These are phyloP conservation scores for Phytophthora crassamura DNA, from an alignment of 352 stramenopile species.

Conservation along the genomic window DNA sequence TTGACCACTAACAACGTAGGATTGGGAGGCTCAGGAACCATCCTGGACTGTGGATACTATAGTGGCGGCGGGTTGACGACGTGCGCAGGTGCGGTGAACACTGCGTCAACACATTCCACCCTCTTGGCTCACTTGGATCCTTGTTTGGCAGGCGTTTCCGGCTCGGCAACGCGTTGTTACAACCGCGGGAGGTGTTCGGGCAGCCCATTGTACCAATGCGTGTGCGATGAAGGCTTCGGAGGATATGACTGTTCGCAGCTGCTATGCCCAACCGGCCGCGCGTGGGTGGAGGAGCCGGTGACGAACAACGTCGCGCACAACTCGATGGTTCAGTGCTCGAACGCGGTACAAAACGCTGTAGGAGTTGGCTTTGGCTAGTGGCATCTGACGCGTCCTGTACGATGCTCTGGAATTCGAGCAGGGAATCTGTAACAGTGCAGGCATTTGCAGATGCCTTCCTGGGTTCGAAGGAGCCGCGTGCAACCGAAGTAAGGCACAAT, in stretches of 20 bases:
- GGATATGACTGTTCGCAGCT: conserved; percentile 67
- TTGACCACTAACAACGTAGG: conserved; percentile 7
- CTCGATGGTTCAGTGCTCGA: conserved; percentile 68
- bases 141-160: conserved; percentile 36
- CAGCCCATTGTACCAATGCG: conserved; percentile 53
- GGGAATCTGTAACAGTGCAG: conserved; percentile 64
- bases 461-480: conserved; percentile 78
- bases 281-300: conserved; percentile 72
- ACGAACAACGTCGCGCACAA: conserved; percentile 62
- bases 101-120: background rate
- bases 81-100: conserved; percentile 41
- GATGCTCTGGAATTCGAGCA: conserved; percentile 3
- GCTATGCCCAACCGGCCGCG: conserved; percentile 56
- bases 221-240: conserved; percentile 56
- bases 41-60: conserved; percentile 57
- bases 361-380: background rate
- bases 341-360: conserved; percentile 47
- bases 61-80: conserved; percentile 47
- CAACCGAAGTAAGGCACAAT: conserved; percentile 54
- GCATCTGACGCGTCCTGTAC: background rate
- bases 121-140: background rate
- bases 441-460: conserved; percentile 59
- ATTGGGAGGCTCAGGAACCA: conserved; percentile 31
- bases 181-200: conserved; percentile 61
- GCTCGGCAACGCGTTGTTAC: conserved; percentile 55